Evolutionary conservation across 2,329 filamentous ascomycete genomes (phyloP).

Genomic region (Dendrostoma leiphaemia): DNA sequence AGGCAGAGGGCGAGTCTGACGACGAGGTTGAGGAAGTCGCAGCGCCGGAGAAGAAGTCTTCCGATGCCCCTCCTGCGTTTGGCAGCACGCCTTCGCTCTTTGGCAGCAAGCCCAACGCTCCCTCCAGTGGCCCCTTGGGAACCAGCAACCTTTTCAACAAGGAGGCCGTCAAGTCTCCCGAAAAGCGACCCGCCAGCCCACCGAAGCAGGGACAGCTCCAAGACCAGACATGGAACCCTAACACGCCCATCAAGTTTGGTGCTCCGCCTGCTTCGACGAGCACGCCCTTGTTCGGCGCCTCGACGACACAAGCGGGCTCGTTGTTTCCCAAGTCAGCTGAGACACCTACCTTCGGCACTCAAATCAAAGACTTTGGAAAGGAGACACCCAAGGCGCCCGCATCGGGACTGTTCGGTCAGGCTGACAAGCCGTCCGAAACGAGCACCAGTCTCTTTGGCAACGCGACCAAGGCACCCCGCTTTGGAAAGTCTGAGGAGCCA

Average conservation of each 20-base stretch:
- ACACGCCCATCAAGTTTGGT: slow-evolving; percentile 55
- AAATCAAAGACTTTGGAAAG: too few relatives aligned
- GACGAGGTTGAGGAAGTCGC: slow-evolving; percentile 36
- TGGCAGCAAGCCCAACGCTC: slow-evolving; percentile 24
- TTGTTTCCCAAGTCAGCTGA: slow-evolving; percentile 30
- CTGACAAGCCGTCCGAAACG: slow-evolving; percentile 12
- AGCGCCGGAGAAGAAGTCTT: slow-evolving; percentile 42
- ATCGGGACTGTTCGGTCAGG: slow-evolving; percentile 14
- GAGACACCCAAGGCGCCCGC: slow-evolving; percentile 17
- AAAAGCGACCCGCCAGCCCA: slow-evolving; percentile 42
- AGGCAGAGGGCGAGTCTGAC: slow-evolving; percentile 40
- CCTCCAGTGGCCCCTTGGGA: slow-evolving; percentile 38
- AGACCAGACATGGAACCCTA: slow-evolving; percentile 49
- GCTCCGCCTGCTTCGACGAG: slow-evolving; percentile 26
- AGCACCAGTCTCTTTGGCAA: slow-evolving; percentile 18
- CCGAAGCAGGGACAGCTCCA: slow-evolving; percentile 33
- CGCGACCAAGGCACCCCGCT: slow-evolving; percentile 12
- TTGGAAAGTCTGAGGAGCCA: slow-evolving; percentile 16
- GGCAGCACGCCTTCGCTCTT: slow-evolving; percentile 39
- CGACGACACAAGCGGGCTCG: slow-evolving; percentile 29
- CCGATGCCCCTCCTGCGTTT: slow-evolving; percentile 40
- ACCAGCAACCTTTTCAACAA: slow-evolving; percentile 42
- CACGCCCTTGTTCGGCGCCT: slow-evolving; percentile 29
- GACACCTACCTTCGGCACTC: too few relatives aligned
- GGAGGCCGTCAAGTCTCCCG: slow-evolving; percentile 32